phyloP scores from a whole-genome alignment of 2,329 filamentous ascomycete species.

The Pseudogymnoascus sp. region DNA sequence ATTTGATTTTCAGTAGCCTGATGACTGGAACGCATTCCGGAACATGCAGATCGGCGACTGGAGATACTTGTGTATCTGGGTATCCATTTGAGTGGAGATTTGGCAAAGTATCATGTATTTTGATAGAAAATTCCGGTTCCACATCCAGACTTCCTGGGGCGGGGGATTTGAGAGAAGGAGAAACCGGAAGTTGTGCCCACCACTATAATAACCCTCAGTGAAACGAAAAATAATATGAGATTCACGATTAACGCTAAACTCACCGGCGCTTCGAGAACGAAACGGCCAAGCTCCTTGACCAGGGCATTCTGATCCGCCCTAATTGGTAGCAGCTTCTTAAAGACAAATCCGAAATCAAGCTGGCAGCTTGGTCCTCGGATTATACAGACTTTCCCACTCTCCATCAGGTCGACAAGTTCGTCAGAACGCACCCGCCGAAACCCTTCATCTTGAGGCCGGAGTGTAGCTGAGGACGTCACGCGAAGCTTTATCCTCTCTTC shows the following conservation, averaged over 20 bases:
- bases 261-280: neutral
- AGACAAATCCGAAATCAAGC: neutral
- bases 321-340: neutral
- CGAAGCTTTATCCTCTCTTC: neutral
- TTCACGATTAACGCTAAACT: neutral
- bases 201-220: slow-evolving; percentile 14
- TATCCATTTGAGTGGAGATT: neutral
- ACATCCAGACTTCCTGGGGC: neutral
- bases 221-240: neutral
- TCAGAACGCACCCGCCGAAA: neutral
- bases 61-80: slow-evolving; percentile 1
- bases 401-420: neutral
- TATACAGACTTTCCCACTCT: neutral
- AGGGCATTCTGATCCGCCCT: neutral
- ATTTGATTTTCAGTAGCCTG: slow-evolving; percentile 16
- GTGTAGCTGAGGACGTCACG: neutral
- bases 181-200: slow-evolving; percentile 22
- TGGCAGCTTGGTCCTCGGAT: neutral
- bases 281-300: neutral
- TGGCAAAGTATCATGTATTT: slow-evolving; percentile 14
- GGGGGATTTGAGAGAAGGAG: slow-evolving; percentile 13
- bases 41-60: slow-evolving; percentile 13
- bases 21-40: slow-evolving; percentile 15
- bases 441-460: neutral
- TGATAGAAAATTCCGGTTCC: slow-evolving; percentile 14